phyloP scores from a whole-genome alignment of 306 rosid species.

The Dalbergia cochinchinensis region DNA sequence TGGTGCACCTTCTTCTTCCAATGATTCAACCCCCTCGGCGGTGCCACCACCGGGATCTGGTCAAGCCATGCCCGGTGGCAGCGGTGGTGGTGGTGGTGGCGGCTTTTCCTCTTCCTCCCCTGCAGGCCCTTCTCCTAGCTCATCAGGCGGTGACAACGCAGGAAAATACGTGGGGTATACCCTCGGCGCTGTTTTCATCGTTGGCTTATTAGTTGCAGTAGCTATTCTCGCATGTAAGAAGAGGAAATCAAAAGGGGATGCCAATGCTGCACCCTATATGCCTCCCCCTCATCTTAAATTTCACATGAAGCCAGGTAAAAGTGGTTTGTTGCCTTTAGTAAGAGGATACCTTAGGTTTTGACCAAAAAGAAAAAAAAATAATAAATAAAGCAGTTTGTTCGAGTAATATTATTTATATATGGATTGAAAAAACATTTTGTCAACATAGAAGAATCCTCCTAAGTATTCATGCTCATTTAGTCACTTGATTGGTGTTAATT shows the following conservation, averaged over 20 bases:
- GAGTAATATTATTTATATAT: too few species aligned
- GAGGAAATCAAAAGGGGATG: slow-evolving; percentile 50
- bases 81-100: not conserved
- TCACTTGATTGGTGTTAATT: not conserved
- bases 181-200: slow-evolving; percentile 57
- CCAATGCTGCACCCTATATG: slow-evolving; percentile 42
- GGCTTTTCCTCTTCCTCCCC: not conserved
- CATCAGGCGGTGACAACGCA: slow-evolving; percentile 35
- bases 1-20: not conserved
- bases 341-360: too few species aligned
- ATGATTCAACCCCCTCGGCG: not conserved
- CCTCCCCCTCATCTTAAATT: slow-evolving; percentile 47
- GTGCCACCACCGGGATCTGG: not conserved
- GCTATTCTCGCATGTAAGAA: slow-evolving; percentile 45
- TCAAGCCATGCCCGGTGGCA: too few species aligned
- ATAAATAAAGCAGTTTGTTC: too few species aligned
- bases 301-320: slow-evolving; percentile 55
- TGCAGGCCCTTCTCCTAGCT: slow-evolving; percentile 1
- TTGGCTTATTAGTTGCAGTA: slow-evolving; percentile 60
- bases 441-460: not conserved
- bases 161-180: slow-evolving; percentile 58
- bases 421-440: too few species aligned
- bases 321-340: too few species aligned
- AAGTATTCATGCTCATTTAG: not conserved
- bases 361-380: too few species aligned